Evolutionary conservation across 169 alveolate genomes (phyloP).

Genomic region (Besnoitia besnoiti): DNA sequence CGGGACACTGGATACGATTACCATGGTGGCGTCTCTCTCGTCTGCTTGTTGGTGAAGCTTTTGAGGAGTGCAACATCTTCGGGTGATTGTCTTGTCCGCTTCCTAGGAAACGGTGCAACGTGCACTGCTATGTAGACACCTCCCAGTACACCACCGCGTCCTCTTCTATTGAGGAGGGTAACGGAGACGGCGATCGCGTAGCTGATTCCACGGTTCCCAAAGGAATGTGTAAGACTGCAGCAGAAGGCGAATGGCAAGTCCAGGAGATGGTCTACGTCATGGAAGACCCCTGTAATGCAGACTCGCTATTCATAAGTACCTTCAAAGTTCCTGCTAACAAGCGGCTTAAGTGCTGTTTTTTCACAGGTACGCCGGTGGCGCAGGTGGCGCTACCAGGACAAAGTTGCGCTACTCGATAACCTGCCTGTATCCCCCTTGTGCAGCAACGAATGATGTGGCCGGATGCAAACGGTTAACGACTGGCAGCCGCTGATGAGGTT

Average conservation of each 20-base stretch:
- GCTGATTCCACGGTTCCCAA: too few species aligned
- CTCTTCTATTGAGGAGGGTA: background rate
- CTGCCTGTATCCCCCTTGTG: background rate
- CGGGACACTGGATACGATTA: too few species aligned
- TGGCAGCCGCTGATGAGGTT: too few species aligned
- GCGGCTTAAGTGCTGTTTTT: slow-evolving; percentile 15
- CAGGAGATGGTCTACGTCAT: background rate
- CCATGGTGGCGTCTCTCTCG: too few species aligned
- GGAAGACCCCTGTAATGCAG: slow-evolving; percentile 25
- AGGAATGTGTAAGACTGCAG: background rate
- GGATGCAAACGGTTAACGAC: too few species aligned
- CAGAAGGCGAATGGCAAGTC: background rate
- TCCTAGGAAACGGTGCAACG: background rate
- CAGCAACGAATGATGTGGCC: background rate
- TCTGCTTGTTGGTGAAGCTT: too few species aligned
- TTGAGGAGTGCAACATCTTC: too few species aligned
- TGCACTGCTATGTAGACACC: background rate
- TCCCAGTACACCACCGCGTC: background rate
- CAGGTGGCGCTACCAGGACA: background rate
- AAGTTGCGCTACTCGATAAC: background rate
- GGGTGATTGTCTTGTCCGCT: too few species aligned
- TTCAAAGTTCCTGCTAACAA: background rate
- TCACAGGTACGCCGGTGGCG: background rate
- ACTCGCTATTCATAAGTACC: background rate
- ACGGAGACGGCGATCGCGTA: background rate